phyloP scores from a whole-genome alignment of 2,329 filamentous ascomycete genomes.

The Colletotrichum simmondsii region DNA sequence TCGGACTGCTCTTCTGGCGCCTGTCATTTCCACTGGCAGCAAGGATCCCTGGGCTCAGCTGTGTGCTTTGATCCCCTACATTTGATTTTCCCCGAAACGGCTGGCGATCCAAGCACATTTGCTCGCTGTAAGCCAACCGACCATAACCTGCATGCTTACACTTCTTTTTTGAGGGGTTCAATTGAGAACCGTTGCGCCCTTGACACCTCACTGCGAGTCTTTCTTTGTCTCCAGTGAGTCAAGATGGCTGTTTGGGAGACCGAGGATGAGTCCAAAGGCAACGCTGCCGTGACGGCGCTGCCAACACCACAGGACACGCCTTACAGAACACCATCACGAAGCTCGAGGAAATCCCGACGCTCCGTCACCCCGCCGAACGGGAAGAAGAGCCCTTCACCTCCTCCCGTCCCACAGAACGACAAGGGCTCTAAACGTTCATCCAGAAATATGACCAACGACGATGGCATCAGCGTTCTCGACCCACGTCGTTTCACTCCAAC shows the following conservation, averaged over 20 bases:
- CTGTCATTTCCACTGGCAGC: slow-evolving; percentile 30
- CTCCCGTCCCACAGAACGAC: slow-evolving; percentile 55
- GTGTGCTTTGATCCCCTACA: slow-evolving; percentile 35
- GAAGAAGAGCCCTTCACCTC: slow-evolving; percentile 68
- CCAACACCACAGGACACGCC: slow-evolving; percentile 79
- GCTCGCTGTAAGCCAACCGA: slow-evolving; percentile 16
- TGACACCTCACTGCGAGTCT: slow-evolving; percentile 7
- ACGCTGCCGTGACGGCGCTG: slow-evolving; percentile 65
- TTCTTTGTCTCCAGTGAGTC: slow-evolving; percentile 16
- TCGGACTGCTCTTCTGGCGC: slow-evolving; percentile 25
- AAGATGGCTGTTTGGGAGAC: slow-evolving; percentile 70
- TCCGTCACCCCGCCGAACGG: slow-evolving; percentile 71
- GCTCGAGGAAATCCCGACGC: slow-evolving; percentile 69
- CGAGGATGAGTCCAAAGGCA: slow-evolving; percentile 69
- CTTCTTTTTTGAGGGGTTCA: slow-evolving; percentile 22
- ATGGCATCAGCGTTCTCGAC: slow-evolving; percentile 81
- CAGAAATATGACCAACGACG: slow-evolving; percentile 71
- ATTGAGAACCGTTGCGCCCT: slow-evolving; percentile 21
- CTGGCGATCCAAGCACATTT: slow-evolving; percentile 31
- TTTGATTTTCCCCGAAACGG: slow-evolving; percentile 27
- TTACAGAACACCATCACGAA: slow-evolving; percentile 77
- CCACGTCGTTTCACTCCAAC: slow-evolving; percentile 95
- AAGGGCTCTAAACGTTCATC: slow-evolving; percentile 62
- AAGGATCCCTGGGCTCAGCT: slow-evolving; percentile 32
- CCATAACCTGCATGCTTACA: slow-evolving; percentile 25